Evolutionary conservation across 148 eudicot species (phyloP).

Genomic region (Dianthus caryophyllus): DNA sequence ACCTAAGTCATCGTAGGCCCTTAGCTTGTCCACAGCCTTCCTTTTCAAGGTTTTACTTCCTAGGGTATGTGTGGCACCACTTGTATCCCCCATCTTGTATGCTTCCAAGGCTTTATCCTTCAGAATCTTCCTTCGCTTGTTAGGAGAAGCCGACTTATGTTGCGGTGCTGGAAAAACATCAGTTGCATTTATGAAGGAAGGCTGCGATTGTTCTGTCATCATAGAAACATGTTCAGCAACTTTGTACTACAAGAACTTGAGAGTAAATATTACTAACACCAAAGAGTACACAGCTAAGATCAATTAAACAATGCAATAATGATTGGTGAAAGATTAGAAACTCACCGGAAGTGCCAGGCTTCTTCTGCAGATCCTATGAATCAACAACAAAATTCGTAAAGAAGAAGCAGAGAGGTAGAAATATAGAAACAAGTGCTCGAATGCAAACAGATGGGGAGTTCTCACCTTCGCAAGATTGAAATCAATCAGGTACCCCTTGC

Average conservation of each 20-base stretch:
- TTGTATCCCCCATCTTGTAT: slow-evolving; percentile 32
- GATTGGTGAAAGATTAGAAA: slow-evolving; percentile 1
- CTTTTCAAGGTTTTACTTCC: slow-evolving; percentile 42
- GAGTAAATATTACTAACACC: background rate
- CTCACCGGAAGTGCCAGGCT: slow-evolving; percentile 53
- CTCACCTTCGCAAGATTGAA: slow-evolving; percentile 93
- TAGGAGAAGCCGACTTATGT: slow-evolving; percentile 42
- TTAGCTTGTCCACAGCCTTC: slow-evolving; percentile 40
- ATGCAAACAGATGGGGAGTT: background rate
- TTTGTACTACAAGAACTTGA: background rate
- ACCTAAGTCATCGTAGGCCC: slow-evolving; percentile 28
- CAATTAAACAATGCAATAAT: background rate
- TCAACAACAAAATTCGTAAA: slow-evolving; percentile 12
- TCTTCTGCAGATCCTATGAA: slow-evolving; percentile 68
- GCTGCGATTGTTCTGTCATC: slow-evolving; percentile 43
- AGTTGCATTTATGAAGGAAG: slow-evolving; percentile 19
- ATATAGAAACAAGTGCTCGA: background rate
- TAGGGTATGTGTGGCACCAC: slow-evolving; percentile 29
- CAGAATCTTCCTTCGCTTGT: slow-evolving; percentile 42
- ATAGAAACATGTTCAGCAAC: slow-evolving; percentile 6
- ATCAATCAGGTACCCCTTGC: slow-evolving; percentile 78
- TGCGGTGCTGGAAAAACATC: slow-evolving; percentile 31
- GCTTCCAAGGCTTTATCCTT: slow-evolving; percentile 34
- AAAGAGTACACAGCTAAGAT: background rate
- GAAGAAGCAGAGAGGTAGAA: background rate